Evolutionary conservation across 352 stramenopile genomes (phyloP).

Genomic region (Pythium insidiosum): DNA sequence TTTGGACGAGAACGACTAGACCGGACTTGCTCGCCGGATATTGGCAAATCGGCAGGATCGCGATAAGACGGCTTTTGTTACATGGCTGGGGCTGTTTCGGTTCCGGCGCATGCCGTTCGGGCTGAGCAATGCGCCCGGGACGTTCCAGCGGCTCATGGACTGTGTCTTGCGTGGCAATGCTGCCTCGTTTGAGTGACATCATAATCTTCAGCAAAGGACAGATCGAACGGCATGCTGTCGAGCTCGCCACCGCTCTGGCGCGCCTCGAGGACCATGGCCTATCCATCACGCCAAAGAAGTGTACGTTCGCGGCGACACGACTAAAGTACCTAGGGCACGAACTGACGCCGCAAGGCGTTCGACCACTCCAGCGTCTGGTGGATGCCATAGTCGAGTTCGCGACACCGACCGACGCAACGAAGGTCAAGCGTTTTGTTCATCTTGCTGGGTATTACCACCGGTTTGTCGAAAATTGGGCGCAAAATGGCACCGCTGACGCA

Average conservation of each 20-base stretch:
- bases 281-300: not conserved
- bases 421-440: constrained; percentile 15
- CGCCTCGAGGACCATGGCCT: not conserved
- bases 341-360: not conserved
- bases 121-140: constrained; percentile 12
- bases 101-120: constrained; percentile 19
- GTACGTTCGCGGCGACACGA: not conserved
- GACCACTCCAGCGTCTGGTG: not conserved
- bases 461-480: constrained; percentile 9
- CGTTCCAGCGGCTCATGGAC: constrained; percentile 23
- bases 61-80: constrained; percentile 19
- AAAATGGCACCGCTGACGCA: constrained; percentile 10
- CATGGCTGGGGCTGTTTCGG: constrained; percentile 9
- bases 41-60: constrained; percentile 8
- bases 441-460: constrained; percentile 18
- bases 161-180: constrained; percentile 6
- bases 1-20: too few relatives aligned
- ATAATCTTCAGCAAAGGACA: not conserved
- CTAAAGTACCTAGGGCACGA: not conserved
- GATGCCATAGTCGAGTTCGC: not conserved
- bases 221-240: not conserved
- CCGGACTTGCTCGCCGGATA: constrained; percentile 12
- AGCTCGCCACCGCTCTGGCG: not conserved
- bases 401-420: not conserved
- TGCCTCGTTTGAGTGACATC: not conserved